Base-by-base conservation (phyloP, 768 basidiomycete species). In the Solioccasus polychromus region DNA sequence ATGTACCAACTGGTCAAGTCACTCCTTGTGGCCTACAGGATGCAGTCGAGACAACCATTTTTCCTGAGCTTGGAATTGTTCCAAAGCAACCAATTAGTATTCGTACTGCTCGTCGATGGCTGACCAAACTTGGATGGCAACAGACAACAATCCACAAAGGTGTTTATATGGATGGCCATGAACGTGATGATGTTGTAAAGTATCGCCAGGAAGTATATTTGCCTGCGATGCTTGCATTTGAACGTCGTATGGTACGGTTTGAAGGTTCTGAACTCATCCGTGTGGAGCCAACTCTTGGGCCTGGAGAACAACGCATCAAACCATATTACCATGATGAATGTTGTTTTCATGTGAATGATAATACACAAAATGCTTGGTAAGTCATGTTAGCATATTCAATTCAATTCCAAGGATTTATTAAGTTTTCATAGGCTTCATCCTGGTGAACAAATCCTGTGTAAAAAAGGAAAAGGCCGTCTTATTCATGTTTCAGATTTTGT, bases 401-500 rank as follows among this genome's bases (percentile, higher is more conserved):
- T 54, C n/a, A n/a, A 53, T 22, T 58, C 57, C 19, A 61, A 61
- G 34, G 58, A 66, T 10, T 22, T 47, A 5, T n/a, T 10, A 15
- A 12, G 37, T 25, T 2, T 45, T 15, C 7, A 18, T 39, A 8
- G 20, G 25, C n/a, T n/a, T n/a, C n/a, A n/a, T n/a, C n/a, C n/a
- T 22, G 51, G 47, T 37, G 39, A 45, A 4, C 45, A 49, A 19
- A 38, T 45, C 5, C 51, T 64, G 37, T 29, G 34, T 11, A 61
- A 63, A 41, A 65, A 74, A 46, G 61, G 66, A 6, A 47, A 54
- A 11, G 71, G 72, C 4, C 44, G 52, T 1, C 44, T 68, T 5
- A 71, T 72, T 25, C 69, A 73, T 55, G 60, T 70, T 5, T 76
- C 71, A 1, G 69, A 68, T 25, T 74, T 74, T 38, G 67, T 75